phyloP scores from a whole-genome alignment of 2,329 filamentous ascomycete species.

The Aphanocladium album region DNA sequence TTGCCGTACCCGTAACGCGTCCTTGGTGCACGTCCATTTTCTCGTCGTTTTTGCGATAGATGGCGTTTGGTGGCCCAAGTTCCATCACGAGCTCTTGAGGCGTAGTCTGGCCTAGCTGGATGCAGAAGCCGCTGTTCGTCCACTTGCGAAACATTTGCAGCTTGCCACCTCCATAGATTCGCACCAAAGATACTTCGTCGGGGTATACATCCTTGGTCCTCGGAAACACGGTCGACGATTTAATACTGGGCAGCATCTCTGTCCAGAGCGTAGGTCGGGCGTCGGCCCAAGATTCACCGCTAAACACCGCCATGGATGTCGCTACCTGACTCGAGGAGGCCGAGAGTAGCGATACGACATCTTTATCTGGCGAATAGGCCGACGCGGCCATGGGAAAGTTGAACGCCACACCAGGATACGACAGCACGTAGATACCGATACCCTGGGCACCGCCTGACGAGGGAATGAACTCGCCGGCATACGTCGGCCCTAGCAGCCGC shows the following conservation, averaged over 20 bases:
- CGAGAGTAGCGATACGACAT: slow-evolving; percentile 82
- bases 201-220: slow-evolving; percentile 76
- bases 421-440: slow-evolving; percentile 78
- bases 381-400: slow-evolving; percentile 75
- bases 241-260: slow-evolving; percentile 65
- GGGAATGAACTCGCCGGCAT: slow-evolving; percentile 84
- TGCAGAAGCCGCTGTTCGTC: slow-evolving; percentile 61
- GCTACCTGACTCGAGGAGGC: slow-evolving; percentile 72
- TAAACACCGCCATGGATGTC: slow-evolving; percentile 84
- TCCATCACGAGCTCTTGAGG: slow-evolving; percentile 89
- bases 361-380: slow-evolving; percentile 68
- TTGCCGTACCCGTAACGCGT: slow-evolving; percentile 47
- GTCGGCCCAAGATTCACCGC: slow-evolving; percentile 85
- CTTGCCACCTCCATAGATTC: slow-evolving; percentile 70
- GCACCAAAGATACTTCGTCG: slow-evolving; percentile 80
- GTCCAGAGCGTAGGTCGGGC: slow-evolving; percentile 73
- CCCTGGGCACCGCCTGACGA: slow-evolving; percentile 46
- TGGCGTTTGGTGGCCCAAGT: slow-evolving; percentile 87
- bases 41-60: slow-evolving; percentile 87
- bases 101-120: slow-evolving; percentile 78
- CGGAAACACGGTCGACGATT: slow-evolving; percentile 61
- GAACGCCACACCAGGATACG: slow-evolving; percentile 91
- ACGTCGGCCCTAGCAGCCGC: slow-evolving; percentile 86
- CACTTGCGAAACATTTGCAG: slow-evolving; percentile 73
- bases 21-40: slow-evolving; percentile 79